Percentiles rank a stretch among this genome's conserved stretches.
These are phyloP conservation scores for Saccharomyces uvarum DNA, from an alignment of 1,139 yeast genomes.

Conservation along the genomic window DNA sequence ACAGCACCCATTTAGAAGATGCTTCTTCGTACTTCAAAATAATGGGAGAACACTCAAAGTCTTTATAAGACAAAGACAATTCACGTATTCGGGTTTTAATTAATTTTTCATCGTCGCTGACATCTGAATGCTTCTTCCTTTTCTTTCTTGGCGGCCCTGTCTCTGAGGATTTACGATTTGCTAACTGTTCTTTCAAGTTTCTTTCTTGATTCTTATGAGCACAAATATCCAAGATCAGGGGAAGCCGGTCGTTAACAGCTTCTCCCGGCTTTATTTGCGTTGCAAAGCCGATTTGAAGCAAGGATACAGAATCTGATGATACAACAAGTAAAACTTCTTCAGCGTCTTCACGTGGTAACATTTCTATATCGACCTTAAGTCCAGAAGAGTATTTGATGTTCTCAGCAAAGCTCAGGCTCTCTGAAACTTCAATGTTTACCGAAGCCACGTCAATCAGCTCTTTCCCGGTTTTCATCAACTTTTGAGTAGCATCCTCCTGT, in stretches of 20 bases:
- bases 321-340: background rate
- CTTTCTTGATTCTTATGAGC: background rate
- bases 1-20: background rate
- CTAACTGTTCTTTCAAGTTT: background rate
- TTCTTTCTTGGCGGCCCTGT: background rate
- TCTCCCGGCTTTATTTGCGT: background rate
- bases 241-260: background rate
- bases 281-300: background rate
- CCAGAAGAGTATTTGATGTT: too few relatives aligned
- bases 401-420: background rate
- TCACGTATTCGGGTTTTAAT: background rate
- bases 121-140: background rate
- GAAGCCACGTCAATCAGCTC: background rate
- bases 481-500: background rate
- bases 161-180: background rate
- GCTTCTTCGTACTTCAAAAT: background rate
- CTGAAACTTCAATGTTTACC: background rate
- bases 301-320: background rate
- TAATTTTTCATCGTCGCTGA: background rate
- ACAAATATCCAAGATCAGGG: background rate
- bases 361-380: background rate
- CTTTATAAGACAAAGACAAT: background rate
- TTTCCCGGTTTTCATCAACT: background rate
- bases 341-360: background rate
- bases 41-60: background rate